A percentile compares a stretch with the other conserved stretches of the same genome.
Conservation (phyloP, 768 basidiomycete species). For the Auricularia sp. region DNA sequence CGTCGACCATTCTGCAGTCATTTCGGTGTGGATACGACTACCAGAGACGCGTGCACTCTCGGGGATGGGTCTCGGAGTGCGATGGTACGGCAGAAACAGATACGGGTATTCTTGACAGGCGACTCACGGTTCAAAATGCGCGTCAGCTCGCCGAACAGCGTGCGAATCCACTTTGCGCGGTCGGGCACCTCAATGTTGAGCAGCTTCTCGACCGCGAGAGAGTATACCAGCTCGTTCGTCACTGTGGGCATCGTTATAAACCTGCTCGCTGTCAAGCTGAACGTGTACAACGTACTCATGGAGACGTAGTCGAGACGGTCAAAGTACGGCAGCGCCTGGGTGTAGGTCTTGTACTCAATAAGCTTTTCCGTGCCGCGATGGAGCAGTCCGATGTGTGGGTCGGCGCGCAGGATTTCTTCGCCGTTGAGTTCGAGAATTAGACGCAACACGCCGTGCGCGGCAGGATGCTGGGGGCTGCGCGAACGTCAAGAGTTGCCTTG, state of each 20-base stretch:
- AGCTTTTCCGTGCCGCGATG: conserved; percentile 98
- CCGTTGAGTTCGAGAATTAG: conserved; percentile 97
- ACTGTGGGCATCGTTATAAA: conserved; percentile 36
- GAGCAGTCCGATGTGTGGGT: conserved; percentile 92
- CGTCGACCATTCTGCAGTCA: no score
- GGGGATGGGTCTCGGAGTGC: no score
- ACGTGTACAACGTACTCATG: conserved; percentile 63
- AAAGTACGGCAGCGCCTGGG: conserved; percentile 95
- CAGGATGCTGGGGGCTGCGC: conserved; percentile 78
- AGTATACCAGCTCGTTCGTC: conserved; percentile 98
- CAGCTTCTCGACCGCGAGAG: conserved; percentile 93
- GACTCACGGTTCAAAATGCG: conserved; percentile 82
- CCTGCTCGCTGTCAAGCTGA: not conserved
- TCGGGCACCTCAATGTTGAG: conserved; percentile 96
- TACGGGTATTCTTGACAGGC: no score
- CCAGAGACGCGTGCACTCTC: no score
- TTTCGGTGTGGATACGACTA: no score
- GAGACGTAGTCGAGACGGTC: conserved; percentile 99
- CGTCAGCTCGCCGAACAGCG: conserved; percentile 93
- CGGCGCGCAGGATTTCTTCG: conserved; percentile 83
- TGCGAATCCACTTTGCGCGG: conserved; percentile 96
- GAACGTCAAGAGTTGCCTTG: conserved; percentile 1
- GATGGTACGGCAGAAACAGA: no score
- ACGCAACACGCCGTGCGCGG: conserved; percentile 95
- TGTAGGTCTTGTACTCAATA: conserved; percentile 98